phyloP scores from a whole-genome alignment of 768 basidiomycete genomes.

The Naganishia antarctica region DNA sequence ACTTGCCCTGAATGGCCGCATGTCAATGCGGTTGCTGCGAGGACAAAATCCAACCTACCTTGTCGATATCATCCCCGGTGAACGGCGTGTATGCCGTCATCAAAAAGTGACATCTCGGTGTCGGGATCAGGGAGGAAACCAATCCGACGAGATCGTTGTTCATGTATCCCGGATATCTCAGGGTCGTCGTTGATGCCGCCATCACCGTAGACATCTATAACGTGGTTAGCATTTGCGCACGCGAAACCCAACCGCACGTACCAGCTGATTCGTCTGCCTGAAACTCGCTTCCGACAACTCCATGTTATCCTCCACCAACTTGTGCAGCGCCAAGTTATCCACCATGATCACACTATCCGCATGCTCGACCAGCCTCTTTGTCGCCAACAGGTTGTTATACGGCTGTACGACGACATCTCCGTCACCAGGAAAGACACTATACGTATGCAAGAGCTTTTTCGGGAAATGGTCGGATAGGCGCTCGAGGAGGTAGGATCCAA shows the following conservation, averaged over 20 bases:
- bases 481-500: slow-evolving; percentile 96
- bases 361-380: slow-evolving; percentile 89
- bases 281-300: slow-evolving; percentile 64
- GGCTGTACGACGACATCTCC: slow-evolving; percentile 98
- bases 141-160: slow-evolving; percentile 98
- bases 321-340: slow-evolving; percentile 87
- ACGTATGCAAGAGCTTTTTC: slow-evolving; percentile 98
- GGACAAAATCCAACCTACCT: slow-evolving; percentile 55
- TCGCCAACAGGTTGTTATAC: slow-evolving; percentile 88
- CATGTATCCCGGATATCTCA: slow-evolving; percentile 97
- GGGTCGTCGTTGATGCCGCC: slow-evolving; percentile 92
- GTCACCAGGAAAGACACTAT: slow-evolving; percentile 90
- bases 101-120: slow-evolving; percentile 93
- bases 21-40: neutral
- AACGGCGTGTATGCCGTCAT: slow-evolving; percentile 99
- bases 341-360: slow-evolving; percentile 96
- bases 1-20: slow-evolving; percentile 66
- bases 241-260: slow-evolving; percentile 24
- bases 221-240: neutral
- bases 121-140: slow-evolving; percentile 91
- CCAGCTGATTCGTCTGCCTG: slow-evolving; percentile 49
- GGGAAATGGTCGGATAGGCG: slow-evolving; percentile 95
- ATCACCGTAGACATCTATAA: slow-evolving; percentile 89
- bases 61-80: slow-evolving; percentile 92
- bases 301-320: slow-evolving; percentile 86